phyloP scores from a whole-genome alignment of 164 flowering plant genomes.

The Santalum album region DNA sequence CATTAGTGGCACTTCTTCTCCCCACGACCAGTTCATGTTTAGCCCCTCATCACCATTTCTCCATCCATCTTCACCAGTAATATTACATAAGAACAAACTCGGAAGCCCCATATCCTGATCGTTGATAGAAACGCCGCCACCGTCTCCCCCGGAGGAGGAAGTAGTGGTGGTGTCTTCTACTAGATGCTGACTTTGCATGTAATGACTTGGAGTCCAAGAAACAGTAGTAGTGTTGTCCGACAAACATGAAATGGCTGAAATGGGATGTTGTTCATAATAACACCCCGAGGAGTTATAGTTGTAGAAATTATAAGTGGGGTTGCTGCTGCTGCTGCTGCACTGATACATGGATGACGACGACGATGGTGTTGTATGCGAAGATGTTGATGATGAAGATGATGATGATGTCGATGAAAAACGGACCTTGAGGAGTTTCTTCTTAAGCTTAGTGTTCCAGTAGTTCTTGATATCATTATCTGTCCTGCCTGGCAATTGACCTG shows the following conservation, averaged over 20 bases:
- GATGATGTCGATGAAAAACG: constrained; percentile 8
- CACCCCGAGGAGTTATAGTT: no score
- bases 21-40: not conserved
- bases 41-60: not conserved
- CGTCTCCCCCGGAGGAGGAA: no score
- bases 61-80: no score
- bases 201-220: not conserved
- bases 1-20: not conserved
- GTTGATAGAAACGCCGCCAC: no score
- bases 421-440: constrained; percentile 25
- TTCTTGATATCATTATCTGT: constrained; percentile 47
- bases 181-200: not conserved
- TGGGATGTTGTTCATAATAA: not conserved
- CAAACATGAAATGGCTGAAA: constrained; percentile 8
- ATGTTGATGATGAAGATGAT: constrained; percentile 5
- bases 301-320: not conserved
- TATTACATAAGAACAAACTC: not conserved
- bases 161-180: not conserved
- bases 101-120: not conserved
- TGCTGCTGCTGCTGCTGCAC: constrained; percentile 1
- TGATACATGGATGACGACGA: not conserved
- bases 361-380: no score
- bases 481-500: constrained; percentile 41
- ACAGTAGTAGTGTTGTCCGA: not conserved
- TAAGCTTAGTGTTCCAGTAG: constrained; percentile 49